Conservation (phyloP, 306 rosid genomes). For the Ceratonia siliqua region DNA sequence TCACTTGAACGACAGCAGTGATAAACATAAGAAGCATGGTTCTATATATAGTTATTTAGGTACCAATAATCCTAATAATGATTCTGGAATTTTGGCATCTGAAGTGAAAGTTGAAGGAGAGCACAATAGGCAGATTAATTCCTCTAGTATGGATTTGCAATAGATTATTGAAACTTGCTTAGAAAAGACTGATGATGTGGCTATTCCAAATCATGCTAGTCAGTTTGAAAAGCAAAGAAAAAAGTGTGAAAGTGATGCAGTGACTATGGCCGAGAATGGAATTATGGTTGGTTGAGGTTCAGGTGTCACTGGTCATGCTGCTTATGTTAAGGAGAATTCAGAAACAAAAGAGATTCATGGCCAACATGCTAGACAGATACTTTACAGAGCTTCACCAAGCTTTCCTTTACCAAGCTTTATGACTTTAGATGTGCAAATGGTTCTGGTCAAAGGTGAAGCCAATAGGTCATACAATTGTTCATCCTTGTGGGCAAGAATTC, state of each 20-base stretch:
- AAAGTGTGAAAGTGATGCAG: conserved; percentile 24
- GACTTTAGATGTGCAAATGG: too few relatives aligned
- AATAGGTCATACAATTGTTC: too few relatives aligned
- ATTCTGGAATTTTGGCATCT: conserved; percentile 28
- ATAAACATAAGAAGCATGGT: conserved; percentile 38
- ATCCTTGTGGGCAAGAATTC: too few relatives aligned
- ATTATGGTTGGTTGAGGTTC: conserved; percentile 37
- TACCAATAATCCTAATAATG: conserved; percentile 39
- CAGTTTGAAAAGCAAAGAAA: conserved; percentile 39
- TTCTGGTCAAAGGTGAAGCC: too few relatives aligned
- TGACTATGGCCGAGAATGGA: conserved; percentile 31
- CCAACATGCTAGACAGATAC: conserved; percentile 35
- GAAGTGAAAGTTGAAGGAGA: conserved; percentile 42
- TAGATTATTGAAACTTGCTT: conserved; percentile 28
- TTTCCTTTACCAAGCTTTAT: conserved; percentile 38
- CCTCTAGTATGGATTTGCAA: conserved; percentile 35
- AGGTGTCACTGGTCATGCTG: conserved; percentile 28
- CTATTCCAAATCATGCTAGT: conserved; percentile 14
- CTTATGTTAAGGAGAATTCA: conserved; percentile 46
- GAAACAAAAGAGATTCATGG: conserved; percentile 37
- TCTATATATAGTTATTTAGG: conserved; percentile 25
- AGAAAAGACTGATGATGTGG: conserved; percentile 44
- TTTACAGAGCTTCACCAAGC: conserved; percentile 28
- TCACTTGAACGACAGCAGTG: conserved; percentile 35
- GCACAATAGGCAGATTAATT: conserved; percentile 23